Base-by-base conservation (phyloP, 805 yeast genomes). In the Kuraishia molischiana region DNA sequence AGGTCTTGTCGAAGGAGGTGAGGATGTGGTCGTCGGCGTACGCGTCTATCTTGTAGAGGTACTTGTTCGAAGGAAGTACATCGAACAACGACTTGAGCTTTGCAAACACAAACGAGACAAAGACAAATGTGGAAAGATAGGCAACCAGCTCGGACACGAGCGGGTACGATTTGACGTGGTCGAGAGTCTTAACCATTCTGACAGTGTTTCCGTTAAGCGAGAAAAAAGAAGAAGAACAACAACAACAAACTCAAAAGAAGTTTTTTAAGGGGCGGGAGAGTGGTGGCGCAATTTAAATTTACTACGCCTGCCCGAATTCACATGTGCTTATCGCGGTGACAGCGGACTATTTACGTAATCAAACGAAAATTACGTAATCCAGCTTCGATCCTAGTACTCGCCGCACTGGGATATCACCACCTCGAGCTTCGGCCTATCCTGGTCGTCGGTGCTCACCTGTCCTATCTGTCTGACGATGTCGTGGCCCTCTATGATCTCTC, bases 401-500 rank as follows among this genome's bases (percentile, higher is more conserved):
- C 67, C 67, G 42, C 67, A 61, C 33, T 61, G 50, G 4, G 44
- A 32, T 8, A 61, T 50, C 13, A 38, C 40, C 5, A 62, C 53
- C 3, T 49, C 26, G 35, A 19, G 4, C 19, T 53, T 54, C 5
- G 66, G 66, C 32, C 43, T 39, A 37, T 57, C 58, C 33, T 49
- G 46, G 6, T 38, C 52, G 22, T 45, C 59, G 2, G 60, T 51
- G 11, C 54, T 58, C 24, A 47, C 56, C 4, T 44, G 42, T 17
- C 53, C 57, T 3, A 59, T 46, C 24, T 43, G 39, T 18, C 47
- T 40, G 14, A 53, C 50, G 32, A 57, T 42, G 10, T 55, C 60
- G 24, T 46, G 45, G 2, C 76, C 76, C 35, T 65, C 73, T 5
- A 67, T 51, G 4, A 71, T 69, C 26, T 51, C 47, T 1, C 76